Evolutionary conservation across 1,284 basidiomycete genomes (phyloP), one percentile per base, ranked within the genome.

Genomic region (Moesziomyces parantarcticus): DNA sequence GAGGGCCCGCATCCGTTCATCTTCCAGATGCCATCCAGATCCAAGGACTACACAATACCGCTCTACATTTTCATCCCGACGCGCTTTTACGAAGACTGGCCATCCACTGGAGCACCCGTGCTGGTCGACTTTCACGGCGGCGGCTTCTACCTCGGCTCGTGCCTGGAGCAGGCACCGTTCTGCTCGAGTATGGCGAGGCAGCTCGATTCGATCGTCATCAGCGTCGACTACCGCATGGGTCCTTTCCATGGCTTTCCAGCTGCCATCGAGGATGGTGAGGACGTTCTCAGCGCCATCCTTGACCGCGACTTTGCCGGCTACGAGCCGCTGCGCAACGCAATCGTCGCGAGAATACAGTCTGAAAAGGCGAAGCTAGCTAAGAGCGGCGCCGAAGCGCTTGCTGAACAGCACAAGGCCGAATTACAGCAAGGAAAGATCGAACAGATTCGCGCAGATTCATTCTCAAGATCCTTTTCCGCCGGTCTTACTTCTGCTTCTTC

Each of bases 241-340:
- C 81, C 81, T 3, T 77, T 80, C 58, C 59, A 78, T 40, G 68
- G 78, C 36, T 80, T 76, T 26, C 81, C 81, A 1, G 77, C 72
- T 14, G 75, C 75, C 16, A 61, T 73, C 11, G 54, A 76, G 23
- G 78, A 81, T 20, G 66, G 64, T 2, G 74, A 78, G 36, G 78
- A 81, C 34, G 75, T 72, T 22, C 61, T 68, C 21, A 69, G 60
- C 45, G 71, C 71, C 5, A 65, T 74, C 9, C 61, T 74, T 41
- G 71, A 74, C 22, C 18, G 47, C 4, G 53, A 63, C n/a, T 65
- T 51, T 14, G 48, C 58, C 5, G 71, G 66, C 13, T 69, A 74
- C 44, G 7, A 34, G 18, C 62, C 66, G 11, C 62, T 74, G 1
- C 54, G 71, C 8, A 44, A 58, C 32, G 71, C 66, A 3, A 59